These are phyloP conservation scores for Leccinum disarticulatum DNA, from an alignment of 768 basidiomycete genomes.

Conservation along the genomic window DNA sequence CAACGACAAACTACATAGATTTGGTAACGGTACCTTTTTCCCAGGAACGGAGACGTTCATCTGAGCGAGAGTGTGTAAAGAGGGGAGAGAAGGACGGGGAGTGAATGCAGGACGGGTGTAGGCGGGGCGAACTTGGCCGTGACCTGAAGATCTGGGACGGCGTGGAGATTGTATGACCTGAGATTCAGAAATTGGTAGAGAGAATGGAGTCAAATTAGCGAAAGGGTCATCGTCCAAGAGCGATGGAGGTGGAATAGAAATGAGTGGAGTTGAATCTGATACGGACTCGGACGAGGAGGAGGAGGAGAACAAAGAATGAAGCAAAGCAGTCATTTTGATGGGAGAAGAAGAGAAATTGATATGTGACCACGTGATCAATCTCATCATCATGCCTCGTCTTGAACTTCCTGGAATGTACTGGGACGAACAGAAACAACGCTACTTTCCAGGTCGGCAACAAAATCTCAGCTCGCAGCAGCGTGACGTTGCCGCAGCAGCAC, in stretches of 20 bases:
- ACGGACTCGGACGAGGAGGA: background rate
- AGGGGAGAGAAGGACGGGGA: slow-evolving; percentile 43
- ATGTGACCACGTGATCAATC: background rate
- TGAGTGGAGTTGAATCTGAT: background rate
- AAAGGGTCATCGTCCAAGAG: slow-evolving; percentile 75
- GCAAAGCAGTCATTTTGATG: background rate
- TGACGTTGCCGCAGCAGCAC: background rate
- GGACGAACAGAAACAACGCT: slow-evolving; percentile 50
- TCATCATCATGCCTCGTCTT: slow-evolving; percentile 40
- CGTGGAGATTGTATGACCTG: background rate
- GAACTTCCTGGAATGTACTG: slow-evolving; percentile 58
- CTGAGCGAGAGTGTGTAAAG: slow-evolving; percentile 39
- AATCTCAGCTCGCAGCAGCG: background rate
- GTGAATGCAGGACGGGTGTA: slow-evolving; percentile 42
- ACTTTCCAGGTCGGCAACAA: slow-evolving; percentile 43
- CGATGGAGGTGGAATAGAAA: slow-evolving; percentile 7
- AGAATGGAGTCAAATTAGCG: slow-evolving; percentile 48
- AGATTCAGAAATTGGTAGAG: no score
- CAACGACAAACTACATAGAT: background rate
- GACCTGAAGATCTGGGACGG: slow-evolving; percentile 34
- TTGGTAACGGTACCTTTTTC: slow-evolving; percentile 34
- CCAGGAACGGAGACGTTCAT: slow-evolving; percentile 34
- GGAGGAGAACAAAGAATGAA: no score
- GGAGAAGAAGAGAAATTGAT: background rate
- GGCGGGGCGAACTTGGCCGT: slow-evolving; percentile 39